Base-by-base conservation (phyloP, 257 asterid species). In the Datura wrightii region DNA sequence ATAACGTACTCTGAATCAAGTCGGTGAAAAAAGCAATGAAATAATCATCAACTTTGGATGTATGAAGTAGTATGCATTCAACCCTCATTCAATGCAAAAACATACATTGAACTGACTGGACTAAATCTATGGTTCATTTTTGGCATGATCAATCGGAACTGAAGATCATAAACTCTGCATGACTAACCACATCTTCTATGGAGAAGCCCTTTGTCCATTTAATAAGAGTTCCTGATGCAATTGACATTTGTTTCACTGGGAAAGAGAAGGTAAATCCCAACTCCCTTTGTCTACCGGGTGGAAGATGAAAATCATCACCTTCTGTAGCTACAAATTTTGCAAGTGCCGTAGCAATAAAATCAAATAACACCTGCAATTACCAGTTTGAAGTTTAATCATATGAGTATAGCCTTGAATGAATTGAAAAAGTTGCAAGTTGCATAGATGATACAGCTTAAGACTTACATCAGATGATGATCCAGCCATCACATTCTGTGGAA, bases 231-330 rank as follows among this genome's bases (percentile, higher is more conserved):
- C 99, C 99, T 1, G 97, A 95, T 63, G 95, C 88, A 83, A 96
- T 89, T 37, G 98, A 96, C 83, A 88, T 85, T 87, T 96, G 99
- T 89, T 85, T 88, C 79, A 94, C 96, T 3, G 99, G 98, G 88
- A 96, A 96, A 19, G 99, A 96, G 87, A 96, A 95, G 83, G 99
- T 96, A 91, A 96, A 95, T 81, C 99, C 99, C 66, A 96, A 92
- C 90, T 96, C 98, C 91, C 98, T 91, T 84, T 90, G 94, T 91
- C 86, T 91, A 54, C 93, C 97, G 3, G 92, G 89, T 41, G 93
- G 91, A 70, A 83, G 94, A 81, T 88, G 90, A 69, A 91, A 88
- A 82, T 80, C 94, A 81, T 93, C 95, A 80, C 91, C 89, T 91
- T 94, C 99, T 41, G 91, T 89, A 56, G 93, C 93, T 80, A 95